These are phyloP conservation scores for Aspergillus ruber DNA, from an alignment of 2,329 filamentous ascomycete species.

Conservation along the genomic window DNA sequence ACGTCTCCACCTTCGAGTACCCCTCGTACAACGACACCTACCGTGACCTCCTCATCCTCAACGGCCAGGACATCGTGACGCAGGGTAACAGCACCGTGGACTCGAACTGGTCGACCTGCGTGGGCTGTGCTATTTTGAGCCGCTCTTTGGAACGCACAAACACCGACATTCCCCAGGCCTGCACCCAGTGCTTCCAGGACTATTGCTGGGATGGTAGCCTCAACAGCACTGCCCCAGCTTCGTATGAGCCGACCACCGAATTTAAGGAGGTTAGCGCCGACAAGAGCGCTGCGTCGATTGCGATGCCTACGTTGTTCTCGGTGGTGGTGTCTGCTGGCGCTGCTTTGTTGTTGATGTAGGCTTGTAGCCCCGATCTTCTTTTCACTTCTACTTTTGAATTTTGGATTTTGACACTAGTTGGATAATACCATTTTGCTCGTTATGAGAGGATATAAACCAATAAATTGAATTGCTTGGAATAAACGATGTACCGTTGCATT, in stretches of 20 bases:
- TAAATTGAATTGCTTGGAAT: neutral
- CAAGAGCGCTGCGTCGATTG: slow-evolving; percentile 1
- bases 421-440: neutral
- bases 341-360: neutral
- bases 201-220: slow-evolving; percentile 87
- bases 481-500: neutral
- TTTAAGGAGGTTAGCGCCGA: neutral
- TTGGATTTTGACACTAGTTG: neutral
- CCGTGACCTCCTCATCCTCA: slow-evolving; percentile 71
- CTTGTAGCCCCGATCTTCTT: neutral
- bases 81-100: slow-evolving; percentile 72
- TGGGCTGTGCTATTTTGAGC: slow-evolving; percentile 74
- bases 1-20: slow-evolving; percentile 66
- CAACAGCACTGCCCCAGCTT: slow-evolving; percentile 27
- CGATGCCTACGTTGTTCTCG: neutral
- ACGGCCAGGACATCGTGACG: slow-evolving; percentile 78
- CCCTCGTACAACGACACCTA: slow-evolving; percentile 56
- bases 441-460: neutral
- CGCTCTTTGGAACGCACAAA: slow-evolving; percentile 65
- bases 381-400: neutral
- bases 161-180: slow-evolving; percentile 61
- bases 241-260: slow-evolving; percentile 37
- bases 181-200: slow-evolving; percentile 63
- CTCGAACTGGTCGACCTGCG: slow-evolving; percentile 66
- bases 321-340: neutral